Evolutionary conservation across 2,329 filamentous ascomycete genomes (phyloP), one percentile per base, ranked within the genome.

Genomic region (Penicillium sp.): DNA sequence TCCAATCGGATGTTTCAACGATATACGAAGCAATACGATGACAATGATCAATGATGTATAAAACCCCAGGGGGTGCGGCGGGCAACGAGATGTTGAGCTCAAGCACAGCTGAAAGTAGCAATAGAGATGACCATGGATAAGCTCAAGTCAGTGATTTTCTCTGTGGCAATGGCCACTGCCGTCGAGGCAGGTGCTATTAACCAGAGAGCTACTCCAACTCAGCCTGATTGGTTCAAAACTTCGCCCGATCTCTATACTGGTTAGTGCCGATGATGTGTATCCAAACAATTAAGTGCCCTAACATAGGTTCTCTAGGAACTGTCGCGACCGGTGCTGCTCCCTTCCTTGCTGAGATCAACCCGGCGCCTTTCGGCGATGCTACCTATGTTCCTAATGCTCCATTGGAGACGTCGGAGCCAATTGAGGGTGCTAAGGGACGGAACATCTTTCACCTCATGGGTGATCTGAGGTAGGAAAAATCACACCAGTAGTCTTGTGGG

Each of bases 371-470:
- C 65, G 74, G 79, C 19, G 83, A 86, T 9, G 85, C 79, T 1
- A 83, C 87, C 5, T 92, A 87, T 72, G 86, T 89, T 35, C 88
- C 89, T 15, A 91, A 91, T 70, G 80, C 84, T 53, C 90, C 90
- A 53, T 79, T 93, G 60, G 89, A 91, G 79, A 93, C 90, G 1
- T 85, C 86, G 38, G 81, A 89, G 22, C 89, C 90, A 0, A 89
- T 92, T 55, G 72, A 82, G 56, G 89, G 88, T 28, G 82, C 77
- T 2, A 78, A 84, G 30, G 85, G 88, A 70, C 79, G 83, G 66
- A 90, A 65, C n/a, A 90, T 92, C 68, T 92, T 92, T 76, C 83
- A 88, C 64, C 81, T 88, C 71, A 88, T 91, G 82, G 91, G 88
- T 6, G 85, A 88, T 64, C 76, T 92, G 33, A 87, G 62, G 71